Conservation (phyloP, 2,329 filamentous ascomycete species). For the Xylaria sp. region DNA sequence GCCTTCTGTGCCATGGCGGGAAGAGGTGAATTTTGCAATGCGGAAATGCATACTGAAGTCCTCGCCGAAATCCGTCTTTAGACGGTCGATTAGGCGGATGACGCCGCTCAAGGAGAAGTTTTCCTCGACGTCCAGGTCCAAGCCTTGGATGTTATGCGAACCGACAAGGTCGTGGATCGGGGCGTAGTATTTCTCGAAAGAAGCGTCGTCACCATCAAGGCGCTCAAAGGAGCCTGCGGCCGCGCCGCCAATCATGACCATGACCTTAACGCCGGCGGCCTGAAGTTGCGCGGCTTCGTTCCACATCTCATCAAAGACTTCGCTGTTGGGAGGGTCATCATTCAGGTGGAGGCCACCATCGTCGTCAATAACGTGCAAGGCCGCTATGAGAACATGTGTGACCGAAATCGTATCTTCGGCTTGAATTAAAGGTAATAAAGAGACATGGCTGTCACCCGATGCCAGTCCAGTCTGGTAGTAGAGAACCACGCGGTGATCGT, state of each 20-base stretch:
- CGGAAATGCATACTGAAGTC: slow-evolving; percentile 53
- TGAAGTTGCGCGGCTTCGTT: slow-evolving; percentile 76
- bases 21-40: neutral
- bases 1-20: neutral
- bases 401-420: slow-evolving; percentile 53
- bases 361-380: slow-evolving; percentile 78
- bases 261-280: slow-evolving; percentile 74
- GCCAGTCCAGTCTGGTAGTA: slow-evolving; percentile 48
- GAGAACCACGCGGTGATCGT: slow-evolving; percentile 52
- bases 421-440: slow-evolving; percentile 57
- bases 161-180: slow-evolving; percentile 71
- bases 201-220: slow-evolving; percentile 60
- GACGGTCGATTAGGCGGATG: slow-evolving; percentile 69
- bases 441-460: slow-evolving; percentile 54
- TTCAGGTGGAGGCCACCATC: slow-evolving; percentile 77
- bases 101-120: slow-evolving; percentile 70
- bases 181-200: slow-evolving; percentile 72
- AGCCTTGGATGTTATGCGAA: slow-evolving; percentile 66
- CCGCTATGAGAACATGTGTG: slow-evolving; percentile 86
- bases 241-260: slow-evolving; percentile 58
- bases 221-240: slow-evolving; percentile 64
- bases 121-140: slow-evolving; percentile 85
- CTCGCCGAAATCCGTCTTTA: slow-evolving; percentile 71
- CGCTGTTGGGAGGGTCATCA: slow-evolving; percentile 72
- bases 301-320: slow-evolving; percentile 76